These are phyloP conservation scores for Epichloe aotearoae DNA, from an alignment of 2,329 filamentous ascomycete genomes.

Conservation along the genomic window DNA sequence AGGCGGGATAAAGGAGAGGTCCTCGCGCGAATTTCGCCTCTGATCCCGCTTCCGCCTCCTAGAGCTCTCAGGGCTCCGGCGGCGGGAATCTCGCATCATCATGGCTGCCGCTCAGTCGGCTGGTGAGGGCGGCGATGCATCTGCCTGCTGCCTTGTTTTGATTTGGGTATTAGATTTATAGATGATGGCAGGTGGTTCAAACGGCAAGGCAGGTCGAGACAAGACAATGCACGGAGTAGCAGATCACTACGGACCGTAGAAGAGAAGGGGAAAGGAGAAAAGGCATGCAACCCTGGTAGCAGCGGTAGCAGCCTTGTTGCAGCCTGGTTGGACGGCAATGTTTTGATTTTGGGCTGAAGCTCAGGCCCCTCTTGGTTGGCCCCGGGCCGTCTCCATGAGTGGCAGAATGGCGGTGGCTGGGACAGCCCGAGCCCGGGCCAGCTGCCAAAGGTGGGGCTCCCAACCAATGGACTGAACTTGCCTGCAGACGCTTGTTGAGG, in stretches of 20 bases:
- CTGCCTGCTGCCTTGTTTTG: constrained; percentile 4
- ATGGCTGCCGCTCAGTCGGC: constrained; percentile 24
- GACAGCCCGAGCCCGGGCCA: too few relatives aligned
- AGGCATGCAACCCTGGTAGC: neutral
- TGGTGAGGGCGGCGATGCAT: constrained; percentile 4
- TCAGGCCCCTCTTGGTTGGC: constrained; percentile 1
- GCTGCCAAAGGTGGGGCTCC: neutral
- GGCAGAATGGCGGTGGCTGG: constrained; percentile 5
- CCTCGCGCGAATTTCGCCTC: constrained; percentile 20
- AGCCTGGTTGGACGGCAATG: constrained; percentile 2
- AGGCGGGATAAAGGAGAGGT: constrained; percentile 11
- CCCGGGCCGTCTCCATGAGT: neutral
- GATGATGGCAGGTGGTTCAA: neutral
- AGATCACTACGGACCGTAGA: neutral
- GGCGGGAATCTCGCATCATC: constrained; percentile 44
- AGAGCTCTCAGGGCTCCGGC: constrained; percentile 42
- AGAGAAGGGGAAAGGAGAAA: neutral
- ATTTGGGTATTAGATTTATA: neutral
- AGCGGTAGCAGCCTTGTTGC: neutral
- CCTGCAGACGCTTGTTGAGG: neutral
- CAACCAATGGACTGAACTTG: too few relatives aligned
- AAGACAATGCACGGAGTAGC: neutral
- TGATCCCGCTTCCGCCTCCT: constrained; percentile 31
- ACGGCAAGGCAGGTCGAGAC: neutral
- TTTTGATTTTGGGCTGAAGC: constrained; percentile 7